Evolutionary conservation across 2,329 filamentous ascomycete species (phyloP).

Genomic region (Cordyceps cicadae): DNA sequence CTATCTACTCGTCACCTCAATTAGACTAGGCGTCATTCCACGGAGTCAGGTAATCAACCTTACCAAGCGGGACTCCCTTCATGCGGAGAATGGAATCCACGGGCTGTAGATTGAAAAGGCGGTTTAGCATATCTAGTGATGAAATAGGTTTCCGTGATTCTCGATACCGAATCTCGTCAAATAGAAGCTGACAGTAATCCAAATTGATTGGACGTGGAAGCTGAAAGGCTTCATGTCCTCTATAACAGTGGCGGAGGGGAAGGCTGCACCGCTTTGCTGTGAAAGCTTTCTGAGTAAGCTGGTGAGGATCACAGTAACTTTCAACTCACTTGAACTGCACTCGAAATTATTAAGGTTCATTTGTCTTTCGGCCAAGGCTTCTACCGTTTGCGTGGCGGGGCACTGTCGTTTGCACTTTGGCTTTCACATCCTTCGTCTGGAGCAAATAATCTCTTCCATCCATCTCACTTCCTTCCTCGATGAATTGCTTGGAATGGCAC

Average conservation of each 20-base stretch:
- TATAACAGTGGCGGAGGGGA: conserved; percentile 19
- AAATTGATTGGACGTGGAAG: conserved; percentile 26
- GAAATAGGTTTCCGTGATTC: too few species aligned
- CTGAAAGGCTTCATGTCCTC: conserved; percentile 29
- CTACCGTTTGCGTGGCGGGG: not conserved
- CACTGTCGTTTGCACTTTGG: not conserved
- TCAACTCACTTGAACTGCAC: too few species aligned
- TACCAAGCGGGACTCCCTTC: conserved; percentile 50
- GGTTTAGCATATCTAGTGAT: conserved; percentile 44
- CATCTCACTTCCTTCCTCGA: not conserved
- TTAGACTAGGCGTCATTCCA: not conserved
- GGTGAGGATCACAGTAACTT: conserved; percentile 14
- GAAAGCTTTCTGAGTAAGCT: conserved; percentile 24
- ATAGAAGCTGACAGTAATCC: conserved; percentile 20
- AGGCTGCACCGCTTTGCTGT: conserved; percentile 20
- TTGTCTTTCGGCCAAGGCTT: not conserved
- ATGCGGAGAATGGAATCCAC: conserved; percentile 45
- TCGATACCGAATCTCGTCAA: conserved; percentile 8
- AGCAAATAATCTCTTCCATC: not conserved
- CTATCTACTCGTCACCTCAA: too few species aligned
- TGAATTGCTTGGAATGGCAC: not conserved
- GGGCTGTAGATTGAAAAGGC: conserved; percentile 51
- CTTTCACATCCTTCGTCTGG: not conserved
- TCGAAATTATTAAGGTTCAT: too few species aligned
- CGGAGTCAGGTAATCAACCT: conserved; percentile 40